Evolutionary conservation across 495 filamentous ascomycete genomes (phyloP), one percentile per base, ranked within the genome.

Genomic region (Talaromyces thailandensis): DNA sequence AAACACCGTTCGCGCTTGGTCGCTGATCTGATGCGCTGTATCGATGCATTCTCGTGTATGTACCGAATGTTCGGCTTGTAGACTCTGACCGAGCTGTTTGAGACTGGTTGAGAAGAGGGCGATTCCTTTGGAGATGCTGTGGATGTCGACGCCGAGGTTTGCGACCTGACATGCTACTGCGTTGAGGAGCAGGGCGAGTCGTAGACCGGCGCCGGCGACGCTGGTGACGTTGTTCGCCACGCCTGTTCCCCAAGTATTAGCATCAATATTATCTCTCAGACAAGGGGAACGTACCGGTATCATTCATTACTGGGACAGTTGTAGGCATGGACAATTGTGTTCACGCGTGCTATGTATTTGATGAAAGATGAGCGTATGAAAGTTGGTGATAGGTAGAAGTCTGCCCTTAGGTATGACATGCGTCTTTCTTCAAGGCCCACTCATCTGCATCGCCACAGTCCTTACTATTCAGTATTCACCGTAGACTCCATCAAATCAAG

Each of bases 111-210:
- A 70, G 53, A 79, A 80, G 18, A 79, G 71, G 4, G 77, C 73
- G 32, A 80, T 72, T 16, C 70, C 71, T 64, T 74, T 79, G n/a
- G 77, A 74, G 35, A 80, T 78, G 40, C 69, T 76, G 60, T 78
- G 75, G 24, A 80, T 77, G 40, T 80, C 76, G 18, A 74, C 64
- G n/a, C 73, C 70, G 4, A 76, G 75, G 57, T 73, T 74, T 7
- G 78, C 74, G 21, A 78, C 70, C 59, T 76, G 70, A 51, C 71
- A 72, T 40, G 71, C 76, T 6, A 79, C 77, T 3, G 73, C 76
- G 56, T 80, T 78, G 1, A 80, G 67, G 21, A 78, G 64, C 23
- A 79, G 67, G 6, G 77, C 77, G 7, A 80, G 76, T 24, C 77
- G 72, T 51, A 77, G 73, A 35, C 77, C 77, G 14, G 73, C 72